These are phyloP conservation scores for Kandelia obovata DNA, from an alignment of 345 rosid species.

Conservation along the genomic window DNA sequence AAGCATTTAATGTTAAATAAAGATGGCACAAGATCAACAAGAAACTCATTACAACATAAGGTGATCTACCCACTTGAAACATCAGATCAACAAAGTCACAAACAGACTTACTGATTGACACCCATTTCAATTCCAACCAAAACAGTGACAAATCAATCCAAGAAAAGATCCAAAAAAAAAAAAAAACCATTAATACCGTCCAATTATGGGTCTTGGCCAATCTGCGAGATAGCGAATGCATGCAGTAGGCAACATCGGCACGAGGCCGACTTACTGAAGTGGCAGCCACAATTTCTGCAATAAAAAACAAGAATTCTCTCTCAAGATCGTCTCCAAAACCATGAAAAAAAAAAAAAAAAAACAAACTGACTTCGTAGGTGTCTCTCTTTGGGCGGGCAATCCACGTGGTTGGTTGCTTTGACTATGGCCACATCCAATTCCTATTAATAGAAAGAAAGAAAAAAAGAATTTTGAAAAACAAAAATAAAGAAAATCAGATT, in stretches of 20 bases:
- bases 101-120: neutral
- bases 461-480: neutral
- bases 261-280: conserved; percentile 74
- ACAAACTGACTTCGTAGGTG: conserved; percentile 72
- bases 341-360: neutral
- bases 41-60: neutral
- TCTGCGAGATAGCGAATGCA: conserved; percentile 76
- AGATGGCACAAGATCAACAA: neutral
- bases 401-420: conserved; percentile 96
- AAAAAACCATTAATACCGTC: conserved; percentile 47
- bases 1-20: neutral
- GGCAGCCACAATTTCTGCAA: conserved; percentile 65
- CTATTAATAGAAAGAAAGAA: conserved; percentile 35
- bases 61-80: neutral
- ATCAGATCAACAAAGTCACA: neutral
- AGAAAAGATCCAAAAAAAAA: neutral
- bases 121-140: conserved; percentile 3
- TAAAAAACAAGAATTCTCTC: neutral
- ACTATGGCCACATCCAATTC: conserved; percentile 97
- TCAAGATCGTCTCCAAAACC: neutral
- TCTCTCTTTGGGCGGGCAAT: conserved; percentile 94
- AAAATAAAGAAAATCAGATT: neutral
- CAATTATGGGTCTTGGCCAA: conserved; percentile 82
- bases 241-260: conserved; percentile 89
- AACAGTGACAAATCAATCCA: neutral